Percentiles rank a stretch among this genome's conserved stretches.
Conservation (phyloP, 2,329 filamentous ascomycete species). For the Ceratocystis variospora region DNA sequence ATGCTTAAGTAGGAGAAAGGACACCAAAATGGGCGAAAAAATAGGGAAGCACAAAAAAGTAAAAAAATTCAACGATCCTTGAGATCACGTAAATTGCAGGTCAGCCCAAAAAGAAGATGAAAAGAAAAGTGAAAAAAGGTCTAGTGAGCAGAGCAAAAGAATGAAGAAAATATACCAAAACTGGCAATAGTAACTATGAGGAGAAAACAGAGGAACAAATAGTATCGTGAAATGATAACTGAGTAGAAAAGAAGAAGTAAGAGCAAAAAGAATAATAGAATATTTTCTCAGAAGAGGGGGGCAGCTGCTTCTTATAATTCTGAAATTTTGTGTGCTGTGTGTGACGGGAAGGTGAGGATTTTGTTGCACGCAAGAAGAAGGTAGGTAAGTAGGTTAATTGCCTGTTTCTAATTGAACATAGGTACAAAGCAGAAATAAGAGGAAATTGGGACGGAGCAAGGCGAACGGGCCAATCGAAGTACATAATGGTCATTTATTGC, state of each 20-base stretch:
- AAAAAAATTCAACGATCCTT: constrained; percentile 14
- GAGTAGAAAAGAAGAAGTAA: constrained; percentile 11
- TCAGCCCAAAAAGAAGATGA: constrained; percentile 8
- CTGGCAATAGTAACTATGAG: background rate
- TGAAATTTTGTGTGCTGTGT: background rate
- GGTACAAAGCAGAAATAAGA: background rate
- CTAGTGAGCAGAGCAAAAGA: constrained; percentile 21
- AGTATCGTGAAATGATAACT: constrained; percentile 18
- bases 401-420: background rate
- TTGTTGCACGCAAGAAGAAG: background rate
- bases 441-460: background rate
- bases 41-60: too few relatives aligned
- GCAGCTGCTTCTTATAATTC: background rate
- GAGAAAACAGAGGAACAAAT: background rate
- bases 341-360: constrained; percentile 1
- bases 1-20: too few relatives aligned
- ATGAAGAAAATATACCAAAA: background rate
- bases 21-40: too few relatives aligned
- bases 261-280: constrained; percentile 7
- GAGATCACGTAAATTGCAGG: constrained; percentile 8
- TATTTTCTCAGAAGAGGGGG: constrained; percentile 15
- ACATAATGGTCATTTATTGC: background rate
- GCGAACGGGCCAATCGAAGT: background rate
- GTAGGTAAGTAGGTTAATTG: background rate
- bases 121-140: constrained; percentile 21